Base-by-base conservation (phyloP, 2,329 filamentous ascomycete genomes). In the Aspergillus sp. region DNA sequence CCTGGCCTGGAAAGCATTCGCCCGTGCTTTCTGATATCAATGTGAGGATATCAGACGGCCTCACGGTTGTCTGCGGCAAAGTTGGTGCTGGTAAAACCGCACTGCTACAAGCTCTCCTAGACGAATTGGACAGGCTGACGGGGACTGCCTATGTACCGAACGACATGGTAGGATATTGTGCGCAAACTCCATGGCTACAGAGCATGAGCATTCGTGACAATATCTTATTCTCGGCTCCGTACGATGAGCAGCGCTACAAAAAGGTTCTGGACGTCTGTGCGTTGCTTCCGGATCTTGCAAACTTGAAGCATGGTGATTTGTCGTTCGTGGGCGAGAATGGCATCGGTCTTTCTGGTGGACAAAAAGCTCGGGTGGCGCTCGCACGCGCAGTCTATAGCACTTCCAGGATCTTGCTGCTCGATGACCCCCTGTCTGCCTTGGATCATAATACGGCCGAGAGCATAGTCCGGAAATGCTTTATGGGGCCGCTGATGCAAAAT, bases 121-220 rank as follows among this genome's bases (percentile, higher is more conserved):
- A 83, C 3, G 83, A 86, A 58, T 70, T 86, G 0, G 82, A 86
- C 60, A 74, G 76, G 56, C 70, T 76, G 1, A 59, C 65, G 6
- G 83, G 83, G 17, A 72, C 78, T 6, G 74, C 81, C 11, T 70
- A 78, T 17, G 75, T 79, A 16, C 79, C 83, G 10, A 77, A 79
- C 36, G 78, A 82, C 55, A 78, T 81, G 58, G 74, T 87, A 6
- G 85, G 80, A 5, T 88, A 86, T 63, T 87, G 85, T 68, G 77
- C 81, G 2, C 85, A 88, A 57, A 84, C 80, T 4, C 83, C 85
- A 1, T 88, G 85, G 85, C 72, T 88, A 1, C 84, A 88, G 59
- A 87, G 82, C 55, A 87, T 87, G 84, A 87, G 78, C 53, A 86
- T 88, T 21, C 78, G 84, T 21, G 84, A 88, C 40, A 88, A 88